phyloP scores from a whole-genome alignment of 495 filamentous ascomycete genomes.

The Penicillium antarcticum region DNA sequence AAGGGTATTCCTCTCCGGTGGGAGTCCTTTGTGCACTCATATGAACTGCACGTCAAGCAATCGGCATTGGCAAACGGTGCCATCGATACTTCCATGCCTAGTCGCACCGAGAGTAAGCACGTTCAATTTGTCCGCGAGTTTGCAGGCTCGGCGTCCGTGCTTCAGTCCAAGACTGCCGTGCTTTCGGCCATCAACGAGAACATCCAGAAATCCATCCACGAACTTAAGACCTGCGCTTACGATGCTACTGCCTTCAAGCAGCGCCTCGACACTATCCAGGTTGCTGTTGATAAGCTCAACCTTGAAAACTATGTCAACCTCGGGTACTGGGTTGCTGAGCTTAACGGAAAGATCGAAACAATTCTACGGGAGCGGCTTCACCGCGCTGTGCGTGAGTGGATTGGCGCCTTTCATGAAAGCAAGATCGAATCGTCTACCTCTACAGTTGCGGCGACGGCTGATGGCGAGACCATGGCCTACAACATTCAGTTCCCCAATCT shows the following conservation, averaged over 20 bases:
- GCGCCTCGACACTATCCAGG: conserved; percentile 80
- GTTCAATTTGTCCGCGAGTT: conserved; percentile 96
- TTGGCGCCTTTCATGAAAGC: conserved; percentile 68
- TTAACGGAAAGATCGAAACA: conserved; percentile 78
- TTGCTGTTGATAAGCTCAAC: conserved; percentile 89
- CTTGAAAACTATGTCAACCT: conserved; percentile 94
- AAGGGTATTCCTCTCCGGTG: conserved; percentile 89
- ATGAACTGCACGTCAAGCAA: conserved; percentile 84
- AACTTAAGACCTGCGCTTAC: conserved; percentile 85
- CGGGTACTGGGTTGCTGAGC: conserved; percentile 75
- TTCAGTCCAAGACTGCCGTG: conserved; percentile 80
- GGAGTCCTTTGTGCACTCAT: conserved; percentile 97
- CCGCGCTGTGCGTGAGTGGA: conserved; percentile 80
- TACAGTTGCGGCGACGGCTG: conserved; percentile 24
- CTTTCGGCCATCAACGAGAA: conserved; percentile 75
- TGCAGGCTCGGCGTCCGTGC: conserved; percentile 72
- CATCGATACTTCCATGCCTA: conserved; percentile 53
- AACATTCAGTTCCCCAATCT: conserved; percentile 54
- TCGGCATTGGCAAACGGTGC: conserved; percentile 54
- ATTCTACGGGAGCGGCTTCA: conserved; percentile 74
- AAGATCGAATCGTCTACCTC: conserved; percentile 38
- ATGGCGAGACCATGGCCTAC: conserved; percentile 50
- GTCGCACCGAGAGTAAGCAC: conserved; percentile 80
- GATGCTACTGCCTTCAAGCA: conserved; percentile 69
- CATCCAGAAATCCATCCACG: conserved; percentile 75